phyloP scores from a whole-genome alignment of 495 filamentous ascomycete genomes.

The Aspergillus ellipticus region DNA sequence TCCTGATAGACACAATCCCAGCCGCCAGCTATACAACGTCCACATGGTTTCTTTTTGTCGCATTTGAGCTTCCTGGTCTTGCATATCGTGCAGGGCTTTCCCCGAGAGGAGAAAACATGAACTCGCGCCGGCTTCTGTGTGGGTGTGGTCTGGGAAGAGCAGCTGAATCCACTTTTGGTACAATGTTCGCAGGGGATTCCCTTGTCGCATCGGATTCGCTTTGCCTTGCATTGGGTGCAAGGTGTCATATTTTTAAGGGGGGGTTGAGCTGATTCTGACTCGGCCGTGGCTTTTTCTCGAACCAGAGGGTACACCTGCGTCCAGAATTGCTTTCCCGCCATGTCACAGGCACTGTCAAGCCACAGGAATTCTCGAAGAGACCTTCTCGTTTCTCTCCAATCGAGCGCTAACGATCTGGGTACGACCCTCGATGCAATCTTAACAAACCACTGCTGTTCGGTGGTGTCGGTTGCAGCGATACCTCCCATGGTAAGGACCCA shows the following conservation, averaged over 20 bases:
- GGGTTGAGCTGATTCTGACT: neutral
- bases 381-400: neutral
- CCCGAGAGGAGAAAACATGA: neutral
- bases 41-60: neutral
- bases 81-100: neutral
- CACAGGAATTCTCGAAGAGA: neutral
- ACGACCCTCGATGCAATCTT: neutral
- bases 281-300: neutral
- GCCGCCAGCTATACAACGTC: neutral
- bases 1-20: neutral
- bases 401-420: no score
- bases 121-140: neutral
- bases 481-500: conserved; percentile 3
- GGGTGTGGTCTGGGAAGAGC: neutral
- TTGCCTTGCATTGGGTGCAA: neutral
- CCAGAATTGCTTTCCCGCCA: conserved; percentile 2
- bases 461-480: neutral
- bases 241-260: neutral
- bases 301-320: neutral
- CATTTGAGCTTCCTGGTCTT: neutral
- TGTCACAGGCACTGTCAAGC: conserved; percentile 7
- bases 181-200: neutral
- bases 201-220: conserved; percentile 6
- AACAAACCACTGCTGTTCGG: conserved; percentile 3
- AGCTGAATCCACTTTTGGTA: neutral